A percentile compares a stretch with the other conserved stretches of the same genome.
These are phyloP conservation scores for Funneliformis mosseae DNA, from an alignment of 192 early-diverging fungal genomes.

Conservation along the genomic window DNA sequence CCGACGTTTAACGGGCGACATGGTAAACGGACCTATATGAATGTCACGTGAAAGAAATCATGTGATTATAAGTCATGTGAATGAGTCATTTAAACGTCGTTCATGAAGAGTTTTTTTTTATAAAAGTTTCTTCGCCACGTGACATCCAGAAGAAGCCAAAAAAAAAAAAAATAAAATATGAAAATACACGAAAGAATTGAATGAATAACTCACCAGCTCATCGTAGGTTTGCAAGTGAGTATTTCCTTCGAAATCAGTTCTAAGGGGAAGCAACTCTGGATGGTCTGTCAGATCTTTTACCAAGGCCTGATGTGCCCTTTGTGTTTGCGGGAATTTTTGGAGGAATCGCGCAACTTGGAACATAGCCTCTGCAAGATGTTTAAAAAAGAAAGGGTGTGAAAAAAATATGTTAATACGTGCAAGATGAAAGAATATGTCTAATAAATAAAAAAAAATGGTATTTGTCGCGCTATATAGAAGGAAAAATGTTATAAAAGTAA, in stretches of 20 bases:
- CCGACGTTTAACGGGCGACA: neutral
- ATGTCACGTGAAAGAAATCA: neutral
- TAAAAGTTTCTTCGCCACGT: neutral
- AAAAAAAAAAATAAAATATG: neutral
- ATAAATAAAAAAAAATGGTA: neutral
- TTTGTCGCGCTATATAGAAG: neutral
- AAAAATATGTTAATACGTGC: neutral
- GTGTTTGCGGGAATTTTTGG: neutral
- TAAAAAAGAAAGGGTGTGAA: neutral
- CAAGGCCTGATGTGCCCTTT: neutral
- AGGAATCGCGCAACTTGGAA: neutral
- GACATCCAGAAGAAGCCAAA: neutral
- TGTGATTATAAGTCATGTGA: no score
- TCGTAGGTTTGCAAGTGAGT: neutral
- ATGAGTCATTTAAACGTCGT: neutral
- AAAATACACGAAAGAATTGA: neutral
- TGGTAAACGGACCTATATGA: neutral
- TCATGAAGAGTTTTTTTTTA: neutral
- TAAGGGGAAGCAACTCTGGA: neutral
- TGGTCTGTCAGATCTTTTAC: neutral
- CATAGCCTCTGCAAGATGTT: neutral
- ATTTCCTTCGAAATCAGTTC: neutral
- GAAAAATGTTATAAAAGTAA: neutral
- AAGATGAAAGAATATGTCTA: neutral
- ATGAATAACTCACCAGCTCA: neutral